Base-by-base conservation (phyloP, 73 alveolate genomes). In the Paramecium biaurelia region DNA sequence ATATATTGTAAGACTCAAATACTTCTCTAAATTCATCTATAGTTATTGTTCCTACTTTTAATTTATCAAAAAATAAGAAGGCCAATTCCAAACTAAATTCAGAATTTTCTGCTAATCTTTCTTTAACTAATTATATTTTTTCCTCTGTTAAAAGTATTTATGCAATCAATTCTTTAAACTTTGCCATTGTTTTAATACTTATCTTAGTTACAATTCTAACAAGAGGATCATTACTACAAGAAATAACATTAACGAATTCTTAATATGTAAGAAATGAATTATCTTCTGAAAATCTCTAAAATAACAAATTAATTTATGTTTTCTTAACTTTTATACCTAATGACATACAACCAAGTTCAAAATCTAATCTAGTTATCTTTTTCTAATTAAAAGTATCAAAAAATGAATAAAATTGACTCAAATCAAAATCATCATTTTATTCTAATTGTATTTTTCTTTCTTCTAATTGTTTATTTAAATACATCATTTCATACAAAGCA, bases 1-100 rank as follows among this genome's bases (percentile, higher is more conserved):
- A 18, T 34, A 74, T 74, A 34, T 74, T 74, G 87, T 74, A 41
- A 5, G 23, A 23, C 20, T 74, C 87, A 37, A 74, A 74, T 34
- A 74, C 87, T 74, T 74, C 87, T 35, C 87, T 74, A 37, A 74
- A 74, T 37, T 74, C 87, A 37, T 74, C 87, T 34, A 74, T 74
- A 4, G 87, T 74, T 14, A 74, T 74, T 18, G 87, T 37, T n/a
- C 87, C 87, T 8, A 74, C 32, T 74, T 74, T 37, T n/a, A 74
- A 41, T 74, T 74, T 74, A 24, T 74, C 87, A 21, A 74, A 34
- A 41, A 74, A 74, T 37, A 28, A 74, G 10, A 74, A 74, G 9
- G 87, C 87, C 14, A 74, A 74, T 74, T 74, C 87, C 5, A 74
- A 11, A 37, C 67, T 37, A 37, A 74, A 74, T 41, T 74, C 87